Evolutionary conservation across 371 early-diverging fungal species (phyloP), one percentile per base, ranked within the genome.

Genomic region (Mucor piriformis): DNA sequence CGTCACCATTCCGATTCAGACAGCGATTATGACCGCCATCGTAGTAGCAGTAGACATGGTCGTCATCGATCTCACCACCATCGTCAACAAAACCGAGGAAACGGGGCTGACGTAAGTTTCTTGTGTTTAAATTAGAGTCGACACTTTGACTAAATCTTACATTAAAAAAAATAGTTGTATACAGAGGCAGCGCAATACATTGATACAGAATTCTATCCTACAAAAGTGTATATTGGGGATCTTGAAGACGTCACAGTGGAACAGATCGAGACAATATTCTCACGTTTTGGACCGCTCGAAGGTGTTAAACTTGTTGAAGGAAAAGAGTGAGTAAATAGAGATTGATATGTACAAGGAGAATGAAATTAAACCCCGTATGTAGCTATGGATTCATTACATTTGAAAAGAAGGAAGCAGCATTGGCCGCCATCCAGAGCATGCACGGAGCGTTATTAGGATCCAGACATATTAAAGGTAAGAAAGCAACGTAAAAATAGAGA

Each of bases 341-440:
- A n/a, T n/a, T n/a, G n/a, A n/a, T n/a, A n/a, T n/a, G n/a, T n/a
- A n/a, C n/a, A n/a, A n/a, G n/a, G n/a, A n/a, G n/a, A 16, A 35
- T 47, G 18, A 21, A 2, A 25, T 18, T 50, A 2, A 1, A 20
- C 0, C 3, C 16, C 16, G n/a, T 43, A 13, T 12, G 6, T 51
- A 79, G 81, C 51, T 84, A 79, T 69, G 84, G 77, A 6, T 84
- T 84, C 63, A 69, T 82, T 4, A 84, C 84, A 1, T 84, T 64
- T 61, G 76, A 72, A 12, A 73, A 75, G 21, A 74, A 76, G 3
- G 64, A 67, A 23, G 72, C 73, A 18, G 84, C 84, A 13, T 57
- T 77, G 38, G 63, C 58, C 33, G 84, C 84, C 6, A 69, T 84
- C 24, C 70, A 73, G 35, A 72, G 61, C 55, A 81, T 84, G 81